Evolutionary conservation across 805 yeast species (phyloP).

Genomic region (Hanseniaspora thailandica): DNA sequence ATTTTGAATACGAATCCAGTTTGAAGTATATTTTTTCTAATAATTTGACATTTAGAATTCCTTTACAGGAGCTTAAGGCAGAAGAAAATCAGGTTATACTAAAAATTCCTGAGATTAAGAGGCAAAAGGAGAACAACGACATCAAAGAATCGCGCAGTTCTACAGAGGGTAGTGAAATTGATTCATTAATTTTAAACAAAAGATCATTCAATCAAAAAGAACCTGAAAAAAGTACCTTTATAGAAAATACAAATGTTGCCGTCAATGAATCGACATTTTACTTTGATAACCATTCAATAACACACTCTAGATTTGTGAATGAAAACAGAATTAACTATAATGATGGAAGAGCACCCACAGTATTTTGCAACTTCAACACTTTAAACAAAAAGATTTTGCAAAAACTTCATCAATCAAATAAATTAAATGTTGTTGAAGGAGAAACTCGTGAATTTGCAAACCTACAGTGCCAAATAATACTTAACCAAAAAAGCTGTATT

Average conservation of each 20-base stretch:
- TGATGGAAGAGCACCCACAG: slow-evolving; percentile 7
- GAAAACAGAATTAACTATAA: background rate
- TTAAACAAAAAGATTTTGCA: slow-evolving; percentile 17
- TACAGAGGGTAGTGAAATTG: background rate
- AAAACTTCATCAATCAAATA: slow-evolving; percentile 2
- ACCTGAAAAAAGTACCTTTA: background rate
- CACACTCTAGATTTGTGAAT: background rate
- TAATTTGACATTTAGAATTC: background rate
- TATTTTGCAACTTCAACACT: slow-evolving; percentile 16
- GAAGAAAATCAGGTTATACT: background rate
- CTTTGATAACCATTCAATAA: background rate
- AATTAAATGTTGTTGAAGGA: slow-evolving; percentile 18
- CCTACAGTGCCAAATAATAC: slow-evolving; percentile 19
- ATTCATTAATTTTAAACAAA: background rate
- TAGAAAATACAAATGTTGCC: background rate
- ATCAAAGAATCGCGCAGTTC: background rate
- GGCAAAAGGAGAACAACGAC: too few relatives aligned
- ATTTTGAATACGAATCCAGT: background rate
- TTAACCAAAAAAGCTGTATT: slow-evolving; percentile 20
- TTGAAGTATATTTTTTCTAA: background rate
- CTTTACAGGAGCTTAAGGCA: background rate
- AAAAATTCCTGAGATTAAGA: too few relatives aligned
- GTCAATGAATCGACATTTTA: background rate
- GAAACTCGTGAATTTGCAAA: background rate
- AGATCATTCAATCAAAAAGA: background rate